These are phyloP conservation scores for Ensete ventricosum DNA, from an alignment of 176 grass and related monocot genomes.

Conservation along the genomic window DNA sequence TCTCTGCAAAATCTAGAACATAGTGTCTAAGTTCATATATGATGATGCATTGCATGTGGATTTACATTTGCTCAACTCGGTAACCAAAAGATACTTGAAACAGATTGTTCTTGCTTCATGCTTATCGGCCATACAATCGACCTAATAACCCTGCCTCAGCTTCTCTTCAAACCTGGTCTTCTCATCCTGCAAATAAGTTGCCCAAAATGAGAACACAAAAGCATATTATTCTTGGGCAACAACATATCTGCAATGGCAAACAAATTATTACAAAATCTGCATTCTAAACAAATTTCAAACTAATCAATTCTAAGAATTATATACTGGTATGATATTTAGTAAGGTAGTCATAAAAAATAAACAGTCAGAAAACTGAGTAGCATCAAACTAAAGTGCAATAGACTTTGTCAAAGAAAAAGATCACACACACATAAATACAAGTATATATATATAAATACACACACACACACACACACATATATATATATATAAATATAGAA, in stretches of 20 bases:
- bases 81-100: not conserved
- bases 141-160: conserved; percentile 8
- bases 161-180: conserved; percentile 9
- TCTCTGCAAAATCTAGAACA: not conserved
- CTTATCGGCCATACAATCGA: not conserved
- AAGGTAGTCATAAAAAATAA: not conserved
- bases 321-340: too few relatives aligned
- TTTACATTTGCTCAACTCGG: not conserved
- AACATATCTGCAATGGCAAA: not conserved
- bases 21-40: not conserved
- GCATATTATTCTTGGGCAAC: not conserved
- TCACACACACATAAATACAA: too few relatives aligned
- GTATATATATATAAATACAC: too few relatives aligned
- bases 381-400: too few relatives aligned
- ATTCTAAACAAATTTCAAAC: not conserved
- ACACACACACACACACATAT: too few relatives aligned
- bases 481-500: too few relatives aligned
- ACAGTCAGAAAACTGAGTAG: not conserved
- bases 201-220: not conserved
- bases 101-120: not conserved
- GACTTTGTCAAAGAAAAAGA: too few relatives aligned
- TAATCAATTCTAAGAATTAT: not conserved
- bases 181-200: conserved; percentile 12
- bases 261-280: not conserved
- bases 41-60: not conserved